Evolutionary conservation across 345 rosid genomes (phyloP), one percentile per base, ranked within the genome.

Genomic region (Arabis alpina): DNA sequence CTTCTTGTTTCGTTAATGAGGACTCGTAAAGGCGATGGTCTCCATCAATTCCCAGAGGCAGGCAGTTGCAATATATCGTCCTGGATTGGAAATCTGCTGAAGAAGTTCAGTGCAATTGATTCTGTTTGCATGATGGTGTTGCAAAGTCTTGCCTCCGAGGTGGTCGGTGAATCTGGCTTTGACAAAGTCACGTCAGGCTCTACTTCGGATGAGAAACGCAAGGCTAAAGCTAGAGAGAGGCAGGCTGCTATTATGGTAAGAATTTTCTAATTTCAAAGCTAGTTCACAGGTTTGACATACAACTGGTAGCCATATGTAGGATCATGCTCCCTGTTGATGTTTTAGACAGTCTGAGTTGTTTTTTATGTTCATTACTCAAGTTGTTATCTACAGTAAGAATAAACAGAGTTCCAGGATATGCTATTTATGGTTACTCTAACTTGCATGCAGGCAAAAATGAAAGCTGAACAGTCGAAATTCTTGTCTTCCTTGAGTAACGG

Each of bases 381-480:
- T 55, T 47, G 40, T 48, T 68, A 37, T 27, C 34, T 45, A 27
- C 2, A 27, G 25, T 57, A 12, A 47, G 64, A 54, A 44, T 7
- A 25, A 45, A 54, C 4, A 34, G 3, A 45, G 50, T 64, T 19
- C 23, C 1, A 19, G 23, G 23, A 19, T 19, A 19, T 19, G 23
- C 23, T 24, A 48, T 19, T 70, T 79, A 64, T 66, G 78, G 64
- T 64, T 73, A 71, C 61, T 37, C 60, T 27, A 40, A 48, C 61
- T 70, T 52, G 61, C 19, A 34, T 85, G 85, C 87, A 94, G 99
- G 99, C 79, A 73, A 94, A 90, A 85, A 94, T 94, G 95, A 91
- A 82, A 83, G 98, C 89, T 32, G 99, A 94, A 79, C 99, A 94
- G 67, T 82, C 90, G 30, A 91, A 94, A 79, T 94, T 94, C 74